Base-by-base conservation (phyloP, 495 filamentous ascomycete species). In the Penicillium tannophilum region DNA sequence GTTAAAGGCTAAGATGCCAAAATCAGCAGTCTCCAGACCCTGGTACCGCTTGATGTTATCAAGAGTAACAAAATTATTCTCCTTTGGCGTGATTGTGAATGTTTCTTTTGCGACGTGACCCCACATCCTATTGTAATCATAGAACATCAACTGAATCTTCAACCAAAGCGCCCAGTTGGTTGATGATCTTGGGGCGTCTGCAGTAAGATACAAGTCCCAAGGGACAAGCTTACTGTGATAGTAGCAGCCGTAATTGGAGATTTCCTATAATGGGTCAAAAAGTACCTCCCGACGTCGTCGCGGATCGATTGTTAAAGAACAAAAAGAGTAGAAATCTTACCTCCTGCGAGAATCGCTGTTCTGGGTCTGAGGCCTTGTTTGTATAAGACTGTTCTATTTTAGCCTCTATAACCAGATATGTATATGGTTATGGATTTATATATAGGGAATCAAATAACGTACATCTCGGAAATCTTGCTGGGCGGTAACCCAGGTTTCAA, bases 71-170 rank as follows among this genome's bases (percentile, higher is more conserved):
- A 16, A 26, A 14, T 46, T 20, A 46, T 46, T 24, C 20, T 46
- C 20, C 9, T 12, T 46, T 16, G 19, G 44, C 24, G 44, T 46
- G 44, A 46, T 46, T 46, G 19, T 26, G 26, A 46, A 46, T 46
- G 44, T 46, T 46, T 46, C 44, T 46, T 24, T 10, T 24, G 44
- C 44, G 24, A 46, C 14, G 26, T 46, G 44, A 46, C 44, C 44
- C 44, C 44, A 46, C 19, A 24, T 46, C 19, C 44, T 24, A 24
- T 46, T 46, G 19, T 46, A 46, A 26, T 46, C 44, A 46, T 46
- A 24, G 44, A 46, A 46, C 44, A 46, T 46, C 44, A 46, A 24
- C 24, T 24, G 44, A 46, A 46, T 46, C 36, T 46, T 46, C 44
- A 46, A 26, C 44, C 44, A 46, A 46, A 46, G 44, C 11, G 20